Base-by-base conservation (phyloP, 2,329 filamentous ascomycete genomes). In the Talaromyces islandicus region DNA sequence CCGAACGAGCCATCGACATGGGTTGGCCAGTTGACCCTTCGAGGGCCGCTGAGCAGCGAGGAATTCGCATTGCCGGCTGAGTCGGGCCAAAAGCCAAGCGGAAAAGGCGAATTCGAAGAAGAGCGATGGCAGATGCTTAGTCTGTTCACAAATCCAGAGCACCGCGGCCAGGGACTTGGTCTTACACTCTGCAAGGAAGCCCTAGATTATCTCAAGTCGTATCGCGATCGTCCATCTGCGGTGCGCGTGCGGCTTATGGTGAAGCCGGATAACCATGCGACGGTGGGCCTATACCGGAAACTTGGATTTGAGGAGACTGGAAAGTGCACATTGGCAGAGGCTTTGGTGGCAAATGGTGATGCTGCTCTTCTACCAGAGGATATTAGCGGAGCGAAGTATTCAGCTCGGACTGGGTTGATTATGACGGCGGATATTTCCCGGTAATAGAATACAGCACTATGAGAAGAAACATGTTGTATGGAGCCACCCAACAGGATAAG, bases 81-180 rank as follows among this genome's bases (percentile, higher is more conserved):
- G 48, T 67, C 68, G n/a, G 66, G 67, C 1, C 67, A 69, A 14
- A 63, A 61, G 9, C 46, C 58, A 1, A 63, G 63, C 9, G 61
- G 60, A 7, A 38, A 55, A 1, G 69, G 71, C 43, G 41, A 43
- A 7, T 63, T 64, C 9, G 65, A 64, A 17, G 70, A 73, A 59
- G 67, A 64, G 60, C 64, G 63, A 56, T 74, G 68, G 68, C 68
- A 69, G 46, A 67, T 69, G 66, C 56, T 69, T 1, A 70, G 68
- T 32, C 54, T 75, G 46, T 73, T 73, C 58, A 70, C 68, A 0
- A 69, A 73, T 41, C 66, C 67, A 4, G 66, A 66, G 4, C 64
- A 73, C 60, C 70, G 72, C 1, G 69, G 71, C 5, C 62, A 63
- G 43, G 69, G 71, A 24, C 62, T 75, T 1, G 72, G 70, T 0